Evolutionary conservation across 1,284 basidiomycete genomes (phyloP), one percentile per base, ranked within the genome.

Genomic region (Cutaneotrichosporon spelunceum): DNA sequence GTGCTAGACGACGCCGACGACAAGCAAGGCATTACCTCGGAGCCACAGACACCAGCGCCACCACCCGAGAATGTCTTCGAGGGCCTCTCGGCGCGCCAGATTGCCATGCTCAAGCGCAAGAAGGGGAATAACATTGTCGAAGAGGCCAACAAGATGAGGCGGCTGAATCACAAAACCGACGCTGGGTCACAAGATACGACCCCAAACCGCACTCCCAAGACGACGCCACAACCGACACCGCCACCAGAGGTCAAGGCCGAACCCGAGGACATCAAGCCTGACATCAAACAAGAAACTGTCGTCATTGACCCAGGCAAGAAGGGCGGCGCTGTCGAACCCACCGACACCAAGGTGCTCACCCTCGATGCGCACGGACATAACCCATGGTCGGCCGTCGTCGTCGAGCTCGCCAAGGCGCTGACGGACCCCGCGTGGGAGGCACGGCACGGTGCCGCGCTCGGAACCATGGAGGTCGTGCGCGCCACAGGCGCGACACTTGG

Each of bases 361-460:
- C 56, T 76, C 14, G 60, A 63, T 21, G 2, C 80, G 82, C 61
- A 82, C 16, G 92, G 90, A 1, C 82, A 84, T 57, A 97, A 92
- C 88, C 86, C 94, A 0, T 99, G 95, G 90, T 86, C 88, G 57
- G 88, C 90, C 10, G 84, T 97, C 8, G 86, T 89, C 9, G 86
- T 88, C 67, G 83, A 94, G 4, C 82, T 99, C 8, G 87, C 90
- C 68, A 86, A 92, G 2, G 90, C 93, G 68, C 80, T 99, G 14
- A 90, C 94, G 67, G 91, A 78, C 69, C 84, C 89, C 0, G 84
- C 87, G 8, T 99, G 96, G 96, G 93, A 99, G 77, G 86, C 89
- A 7, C 84, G 96, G 54, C 96, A 99, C 72, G 96, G 96, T 50
- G 90, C 94, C 7, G 91, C 93, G 0, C 86, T 98, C 80, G 94